These are phyloP conservation scores for Ophiostoma ips DNA, from an alignment of 2,329 filamentous ascomycete genomes.

Conservation along the genomic window DNA sequence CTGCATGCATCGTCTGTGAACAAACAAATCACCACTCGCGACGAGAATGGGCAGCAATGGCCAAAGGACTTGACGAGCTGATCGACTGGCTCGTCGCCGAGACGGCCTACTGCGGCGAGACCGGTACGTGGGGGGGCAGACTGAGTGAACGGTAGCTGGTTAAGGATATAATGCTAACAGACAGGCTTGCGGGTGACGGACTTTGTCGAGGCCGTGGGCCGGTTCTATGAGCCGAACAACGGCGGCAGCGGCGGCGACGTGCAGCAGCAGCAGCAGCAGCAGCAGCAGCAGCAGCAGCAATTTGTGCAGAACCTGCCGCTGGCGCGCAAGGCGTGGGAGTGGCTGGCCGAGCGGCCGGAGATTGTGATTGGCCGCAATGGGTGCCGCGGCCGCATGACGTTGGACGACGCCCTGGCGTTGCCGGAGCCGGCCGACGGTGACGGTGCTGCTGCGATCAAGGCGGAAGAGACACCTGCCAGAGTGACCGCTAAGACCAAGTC, in stretches of 20 bases:
- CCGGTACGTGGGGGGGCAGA: conserved; percentile 29
- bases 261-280: background rate
- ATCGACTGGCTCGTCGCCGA: conserved; percentile 30
- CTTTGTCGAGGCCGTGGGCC: conserved; percentile 14
- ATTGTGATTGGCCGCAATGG: conserved; percentile 25
- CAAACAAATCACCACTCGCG: no score
- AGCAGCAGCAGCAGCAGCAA: background rate
- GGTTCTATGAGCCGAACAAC: conserved; percentile 4
- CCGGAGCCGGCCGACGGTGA: conserved; percentile 18
- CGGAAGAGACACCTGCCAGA: background rate
- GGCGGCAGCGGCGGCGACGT: background rate
- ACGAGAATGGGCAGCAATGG: conserved; percentile 16
- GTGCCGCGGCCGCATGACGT: conserved; percentile 23
- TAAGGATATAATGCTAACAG: background rate
- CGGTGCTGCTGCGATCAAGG: background rate
- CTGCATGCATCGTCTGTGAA: no score
- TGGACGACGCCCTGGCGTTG: conserved; percentile 26
- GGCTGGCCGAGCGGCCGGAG: conserved; percentile 26
- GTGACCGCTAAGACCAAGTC: background rate
- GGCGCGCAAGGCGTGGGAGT: conserved; percentile 28
- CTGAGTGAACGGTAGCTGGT: no score
- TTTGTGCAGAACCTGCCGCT: conserved; percentile 14
- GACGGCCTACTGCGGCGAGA: conserved; percentile 29
- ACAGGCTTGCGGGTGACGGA: conserved; percentile 13
- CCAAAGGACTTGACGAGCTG: conserved; percentile 29